These are phyloP conservation scores for Acer negundo DNA, from an alignment of 345 rosid species.

Conservation along the genomic window DNA sequence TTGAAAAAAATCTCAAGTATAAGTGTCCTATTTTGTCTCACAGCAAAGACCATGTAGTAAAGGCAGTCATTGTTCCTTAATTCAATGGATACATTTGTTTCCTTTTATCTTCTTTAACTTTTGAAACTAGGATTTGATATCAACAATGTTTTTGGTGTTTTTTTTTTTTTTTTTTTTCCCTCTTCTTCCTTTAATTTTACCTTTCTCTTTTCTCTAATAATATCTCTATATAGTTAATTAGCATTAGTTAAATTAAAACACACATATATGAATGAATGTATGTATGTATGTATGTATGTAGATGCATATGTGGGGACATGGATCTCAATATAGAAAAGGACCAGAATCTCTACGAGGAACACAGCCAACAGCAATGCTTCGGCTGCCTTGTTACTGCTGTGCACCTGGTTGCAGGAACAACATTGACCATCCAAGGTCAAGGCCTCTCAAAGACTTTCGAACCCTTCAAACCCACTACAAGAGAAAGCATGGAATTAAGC, in stretches of 20 bases:
- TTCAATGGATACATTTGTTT: conserved; percentile 6
- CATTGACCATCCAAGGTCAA: conserved; percentile 90
- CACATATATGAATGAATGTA: conserved; percentile 9
- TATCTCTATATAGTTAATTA: background rate
- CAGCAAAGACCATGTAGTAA: background rate
- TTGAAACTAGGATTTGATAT: background rate
- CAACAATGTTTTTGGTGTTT: background rate
- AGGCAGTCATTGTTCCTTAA: background rate
- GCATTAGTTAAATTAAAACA: background rate
- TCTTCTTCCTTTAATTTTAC: background rate
- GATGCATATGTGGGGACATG: conserved; percentile 99
- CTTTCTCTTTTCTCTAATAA: background rate
- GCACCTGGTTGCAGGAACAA: conserved; percentile 94
- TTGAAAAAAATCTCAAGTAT: background rate
- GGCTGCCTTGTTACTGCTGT: conserved; percentile 93
- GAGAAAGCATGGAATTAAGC: conserved; percentile 88
- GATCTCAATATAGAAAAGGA: conserved; percentile 94
- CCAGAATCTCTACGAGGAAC: conserved; percentile 94
- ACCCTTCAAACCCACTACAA: conserved; percentile 99
- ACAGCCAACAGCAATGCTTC: conserved; percentile 94
- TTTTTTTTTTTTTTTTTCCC: background rate
- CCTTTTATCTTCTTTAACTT: background rate
- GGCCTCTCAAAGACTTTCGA: conserved; percentile 89
- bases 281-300: conserved; percentile 19
- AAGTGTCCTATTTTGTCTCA: background rate